phyloP scores from a whole-genome alignment of 2,329 filamentous ascomycete genomes.

The Podosphaera aphanis region DNA sequence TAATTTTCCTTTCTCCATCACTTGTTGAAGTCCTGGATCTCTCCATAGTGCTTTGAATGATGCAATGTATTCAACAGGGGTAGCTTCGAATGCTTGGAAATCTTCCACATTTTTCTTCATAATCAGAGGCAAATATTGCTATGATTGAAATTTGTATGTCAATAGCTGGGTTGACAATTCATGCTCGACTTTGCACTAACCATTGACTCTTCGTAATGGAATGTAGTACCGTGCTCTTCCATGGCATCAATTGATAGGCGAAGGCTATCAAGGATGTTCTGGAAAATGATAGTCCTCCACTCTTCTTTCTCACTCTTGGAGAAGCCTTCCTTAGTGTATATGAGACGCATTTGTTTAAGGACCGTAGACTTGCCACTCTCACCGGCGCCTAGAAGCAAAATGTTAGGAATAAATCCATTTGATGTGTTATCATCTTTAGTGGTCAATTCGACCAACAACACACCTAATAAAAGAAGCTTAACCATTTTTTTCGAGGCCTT shows the following conservation, averaged over 20 bases:
- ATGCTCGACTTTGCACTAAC: conserved; percentile 24
- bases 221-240: conserved; percentile 59
- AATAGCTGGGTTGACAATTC: not conserved
- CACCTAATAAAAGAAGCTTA: conserved; percentile 83
- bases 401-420: conserved; percentile 6
- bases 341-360: conserved; percentile 96
- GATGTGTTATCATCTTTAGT: not conserved
- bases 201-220: conserved; percentile 57
- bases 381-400: conserved; percentile 47
- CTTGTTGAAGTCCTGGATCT: conserved; percentile 61
- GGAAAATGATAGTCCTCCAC: conserved; percentile 88
- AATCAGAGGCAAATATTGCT: conserved; percentile 61
- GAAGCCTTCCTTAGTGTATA: conserved; percentile 71
- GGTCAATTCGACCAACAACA: conserved; percentile 12
- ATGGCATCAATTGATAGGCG: conserved; percentile 79
- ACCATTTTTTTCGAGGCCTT: conserved; percentile 71
- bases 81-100: conserved; percentile 56
- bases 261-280: conserved; percentile 81
- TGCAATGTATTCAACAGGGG: conserved; percentile 54
- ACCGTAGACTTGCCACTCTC: conserved; percentile 94
- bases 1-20: conserved; percentile 86
- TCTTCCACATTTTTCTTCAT: conserved; percentile 45
- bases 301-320: conserved; percentile 72
- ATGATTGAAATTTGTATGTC: conserved; percentile 2
- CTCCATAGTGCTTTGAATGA: conserved; percentile 70